Base-by-base conservation (phyloP, 2,329 filamentous ascomycete species). In the Trichoderma harzianum region DNA sequence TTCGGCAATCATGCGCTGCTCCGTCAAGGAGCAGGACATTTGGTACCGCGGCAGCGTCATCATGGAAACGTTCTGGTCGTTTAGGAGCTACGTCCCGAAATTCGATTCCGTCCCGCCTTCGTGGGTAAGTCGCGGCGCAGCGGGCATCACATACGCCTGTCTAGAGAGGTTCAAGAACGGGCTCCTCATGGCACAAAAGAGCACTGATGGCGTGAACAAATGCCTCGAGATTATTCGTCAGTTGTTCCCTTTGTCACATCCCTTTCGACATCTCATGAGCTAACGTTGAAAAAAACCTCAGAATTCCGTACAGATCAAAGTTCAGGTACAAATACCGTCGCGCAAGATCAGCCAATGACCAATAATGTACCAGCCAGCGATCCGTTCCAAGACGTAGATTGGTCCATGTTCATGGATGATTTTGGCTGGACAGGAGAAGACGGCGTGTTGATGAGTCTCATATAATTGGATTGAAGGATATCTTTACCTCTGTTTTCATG, bases 71-170 rank as follows among this genome's bases (percentile, higher is more conserved):
- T 88, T 82, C 71, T 87, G 83, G 85, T 81, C 78, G 34, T 78
- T 83, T 60, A 79, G 81, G 28, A 78, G 80, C 70, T 72, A 79
- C 64, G 76, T 85, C 70, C 80, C 82, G 32, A 77, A 78, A 28
- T 78, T 81, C 30, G 83, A 84, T 47, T 80, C 82, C 10, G 80
- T 83, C 0, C 82, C 82, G 2, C 78, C 79, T 14, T 83, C 84
- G 43, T 81, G 79, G 77, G 82, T 83, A 3, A 82, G 84, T 72
- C 83, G 86, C 1, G 81, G 88, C 5, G 82, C 84, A 18, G 85
- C 85, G 3, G 84, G 85, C 64, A 79, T 87, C 36, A 83, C 83
- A 5, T 86, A 85, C 72, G 86, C 85, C 74, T 88, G 86, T 73
- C 78, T 89, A 7, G 78, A 81, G 39, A 78, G 82, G 43, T 88